Base-by-base conservation (phyloP, 306 rosid species). In the Fragaria iinumae region DNA sequence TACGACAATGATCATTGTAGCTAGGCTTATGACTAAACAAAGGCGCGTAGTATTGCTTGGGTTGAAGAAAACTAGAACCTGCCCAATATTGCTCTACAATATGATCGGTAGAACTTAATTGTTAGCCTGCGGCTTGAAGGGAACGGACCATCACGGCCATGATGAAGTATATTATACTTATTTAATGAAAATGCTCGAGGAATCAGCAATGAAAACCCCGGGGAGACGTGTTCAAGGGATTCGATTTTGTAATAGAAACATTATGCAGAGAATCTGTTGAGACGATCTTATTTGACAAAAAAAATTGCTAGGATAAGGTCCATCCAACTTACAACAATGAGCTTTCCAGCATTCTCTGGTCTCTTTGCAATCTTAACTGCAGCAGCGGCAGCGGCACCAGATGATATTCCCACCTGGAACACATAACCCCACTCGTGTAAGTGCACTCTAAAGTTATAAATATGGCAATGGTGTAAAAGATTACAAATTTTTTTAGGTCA, bases 371-470 rank as follows among this genome's bases (percentile, higher is more conserved):
- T 59, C 81, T 80, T 81, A 63, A 91, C 73, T 16, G 93, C 96
- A 41, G 93, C 93, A 0, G 93, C 93, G 0, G 96, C 87, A 3
- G 93, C 93, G 63, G 93, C 96, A 69, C 93, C 96, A 44, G 91
- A 87, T 55, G 96, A 89, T 77, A 91, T 87, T 73, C 96, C 93
- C 76, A 89, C 96, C 96, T 91, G 75, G 65, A 80, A 75, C 52
- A 71, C 77, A 53, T 29, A 17, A 55, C 70, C 39, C 73, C 73
- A 66, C 65, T 66, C 53, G 23, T 71, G 67, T 47, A 75, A 65
- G 56, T 50, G 49, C 69, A 23, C 23, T 32, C 34, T 32, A 32
- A 32, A 32, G 34, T 32, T 2, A 32, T 25, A 25, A 39, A 39
- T 39, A 43, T 62, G 67, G 49, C 38, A 65, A 53, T n/a, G 67